These are phyloP conservation scores for Datura wrightii DNA, from an alignment of 257 asterid species.

Conservation along the genomic window DNA sequence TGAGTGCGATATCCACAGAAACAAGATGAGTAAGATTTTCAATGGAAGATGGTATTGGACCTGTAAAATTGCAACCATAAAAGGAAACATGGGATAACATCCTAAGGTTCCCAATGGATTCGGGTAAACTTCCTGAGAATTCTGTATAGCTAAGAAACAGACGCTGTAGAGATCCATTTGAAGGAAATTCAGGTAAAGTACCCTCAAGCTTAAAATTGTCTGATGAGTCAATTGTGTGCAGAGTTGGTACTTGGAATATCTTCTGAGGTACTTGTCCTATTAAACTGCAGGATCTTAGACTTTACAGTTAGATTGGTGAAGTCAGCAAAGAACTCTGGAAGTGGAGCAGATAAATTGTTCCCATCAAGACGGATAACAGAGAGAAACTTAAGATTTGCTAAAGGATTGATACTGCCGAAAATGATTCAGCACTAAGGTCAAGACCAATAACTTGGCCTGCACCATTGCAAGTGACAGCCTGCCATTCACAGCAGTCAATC, in stretches of 20 bases:
- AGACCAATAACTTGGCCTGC: conserved; percentile 49
- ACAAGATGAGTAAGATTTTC: conserved; percentile 43
- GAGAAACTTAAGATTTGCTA: conserved; percentile 38
- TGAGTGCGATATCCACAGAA: conserved; percentile 44
- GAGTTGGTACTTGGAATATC: conserved; percentile 35
- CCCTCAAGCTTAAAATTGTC: conserved; percentile 43
- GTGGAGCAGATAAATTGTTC: conserved; percentile 32
- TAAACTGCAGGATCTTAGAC: conserved; percentile 34
- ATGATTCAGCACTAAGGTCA: conserved; percentile 56
- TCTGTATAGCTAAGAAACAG: conserved; percentile 46
- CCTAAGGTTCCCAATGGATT: conserved; percentile 47
- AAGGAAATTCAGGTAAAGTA: conserved; percentile 41
- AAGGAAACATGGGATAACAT: conserved; percentile 47
- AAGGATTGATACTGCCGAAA: conserved; percentile 46
- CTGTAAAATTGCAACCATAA: conserved; percentile 49
- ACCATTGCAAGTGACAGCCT: conserved; percentile 54
- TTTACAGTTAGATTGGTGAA: conserved; percentile 38
- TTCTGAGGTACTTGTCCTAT: conserved; percentile 37
- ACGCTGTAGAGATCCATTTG: conserved; percentile 39
- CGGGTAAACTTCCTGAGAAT: conserved; percentile 51
- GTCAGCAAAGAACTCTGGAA: conserved; percentile 35
- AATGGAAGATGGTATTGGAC: conserved; percentile 50
- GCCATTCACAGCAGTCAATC: conserved; percentile 56
- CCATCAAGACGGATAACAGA: conserved; percentile 38
- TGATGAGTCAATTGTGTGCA: conserved; percentile 24